A percentile compares a stretch with the other conserved stretches of the same genome.
phyloP scores from a whole-genome alignment of 192 early-diverging fungal genomes.

The Coemansia sp. region DNA sequence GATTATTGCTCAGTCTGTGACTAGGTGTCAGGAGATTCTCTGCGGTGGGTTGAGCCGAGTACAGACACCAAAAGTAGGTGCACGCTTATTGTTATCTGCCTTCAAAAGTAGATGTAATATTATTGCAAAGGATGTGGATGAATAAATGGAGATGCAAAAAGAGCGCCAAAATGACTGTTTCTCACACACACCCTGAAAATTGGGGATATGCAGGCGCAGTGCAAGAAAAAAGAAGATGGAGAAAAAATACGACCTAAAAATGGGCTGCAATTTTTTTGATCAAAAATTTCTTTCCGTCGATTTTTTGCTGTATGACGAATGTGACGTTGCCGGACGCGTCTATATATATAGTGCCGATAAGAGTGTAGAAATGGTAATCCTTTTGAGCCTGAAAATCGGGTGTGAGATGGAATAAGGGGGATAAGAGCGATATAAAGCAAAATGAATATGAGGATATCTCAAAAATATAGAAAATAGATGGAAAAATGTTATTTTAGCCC shows the following conservation, averaged over 20 bases:
- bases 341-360: neutral
- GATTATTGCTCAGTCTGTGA: no score
- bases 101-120: no score
- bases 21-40: neutral
- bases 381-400: neutral
- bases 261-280: neutral
- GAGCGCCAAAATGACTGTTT: no score
- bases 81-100: no score
- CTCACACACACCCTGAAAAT: no score
- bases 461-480: no score
- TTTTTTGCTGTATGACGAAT: neutral
- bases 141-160: no score
- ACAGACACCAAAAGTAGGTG: no score
- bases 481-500: no score
- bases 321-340: slow-evolving; percentile 1
- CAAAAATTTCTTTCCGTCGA: slow-evolving; percentile 4
- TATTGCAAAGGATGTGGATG: no score
- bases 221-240: neutral
- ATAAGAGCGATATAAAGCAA: no score
- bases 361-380: neutral
- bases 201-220: neutral
- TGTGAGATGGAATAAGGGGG: neutral
- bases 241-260: neutral
- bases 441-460: no score
- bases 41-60: neutral